These are phyloP conservation scores for Pascua guehoae DNA, from an alignment of 1,284 basidiomycete species.

Conservation along the genomic window DNA sequence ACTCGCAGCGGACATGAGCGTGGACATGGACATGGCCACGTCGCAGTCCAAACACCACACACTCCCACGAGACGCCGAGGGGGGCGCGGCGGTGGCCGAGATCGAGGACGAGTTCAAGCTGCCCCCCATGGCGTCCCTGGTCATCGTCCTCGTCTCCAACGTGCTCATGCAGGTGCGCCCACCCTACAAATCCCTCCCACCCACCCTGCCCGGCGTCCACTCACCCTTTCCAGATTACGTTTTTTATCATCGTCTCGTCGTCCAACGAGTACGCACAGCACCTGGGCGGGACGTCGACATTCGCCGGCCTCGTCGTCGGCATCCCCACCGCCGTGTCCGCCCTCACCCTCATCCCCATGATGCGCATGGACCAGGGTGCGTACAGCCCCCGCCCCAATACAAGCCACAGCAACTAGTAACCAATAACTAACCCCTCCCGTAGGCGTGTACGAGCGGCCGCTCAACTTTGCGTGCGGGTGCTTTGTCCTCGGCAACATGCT, in stretches of 20 bases:
- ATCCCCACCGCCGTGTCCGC: constrained; percentile 4
- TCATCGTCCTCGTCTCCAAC: constrained; percentile 3
- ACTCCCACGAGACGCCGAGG: no score
- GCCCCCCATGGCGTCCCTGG: neutral
- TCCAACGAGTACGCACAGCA: constrained; percentile 11
- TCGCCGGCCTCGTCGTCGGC: constrained; percentile 11
- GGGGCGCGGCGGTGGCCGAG: no score
- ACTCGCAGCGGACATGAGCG: no score
- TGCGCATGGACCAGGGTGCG: constrained; percentile 4
- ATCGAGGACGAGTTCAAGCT: constrained; percentile 6
- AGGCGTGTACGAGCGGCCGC: constrained; percentile 5
- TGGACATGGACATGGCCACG: no score
- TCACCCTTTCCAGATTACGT: constrained; percentile 6
- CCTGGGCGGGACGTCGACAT: constrained; percentile 6
- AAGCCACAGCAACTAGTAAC: neutral
- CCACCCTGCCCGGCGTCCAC: no score
- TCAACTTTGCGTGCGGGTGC: constrained; percentile 5
- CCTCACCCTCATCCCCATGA: constrained; percentile 2
- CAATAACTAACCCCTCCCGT: neutral
- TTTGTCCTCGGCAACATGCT: constrained; percentile 4
- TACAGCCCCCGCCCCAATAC: neutral
- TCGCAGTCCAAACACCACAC: no score
- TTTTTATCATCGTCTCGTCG: constrained; percentile 11
- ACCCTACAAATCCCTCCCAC: no score
- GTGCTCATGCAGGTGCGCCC: constrained; percentile 1